Evolutionary conservation across 1,139 yeast species (phyloP).

Genomic region (Taphrina wiesneri): DNA sequence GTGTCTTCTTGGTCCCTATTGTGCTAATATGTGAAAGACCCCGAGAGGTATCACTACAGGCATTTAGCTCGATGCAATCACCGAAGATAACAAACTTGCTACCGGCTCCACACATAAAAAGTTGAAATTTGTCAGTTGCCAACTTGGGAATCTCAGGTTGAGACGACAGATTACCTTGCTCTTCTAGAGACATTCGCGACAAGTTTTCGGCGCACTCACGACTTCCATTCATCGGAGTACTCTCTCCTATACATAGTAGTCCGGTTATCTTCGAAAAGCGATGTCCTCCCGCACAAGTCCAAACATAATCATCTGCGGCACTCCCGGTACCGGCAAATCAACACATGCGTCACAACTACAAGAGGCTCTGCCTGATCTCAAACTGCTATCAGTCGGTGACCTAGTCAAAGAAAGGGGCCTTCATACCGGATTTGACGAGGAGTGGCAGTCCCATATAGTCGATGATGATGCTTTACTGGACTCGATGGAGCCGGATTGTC

Average conservation of each 20-base stretch:
- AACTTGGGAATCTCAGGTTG: too few relatives aligned
- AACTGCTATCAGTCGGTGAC: constrained; percentile 71
- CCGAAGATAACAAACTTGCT: too few relatives aligned
- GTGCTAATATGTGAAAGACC: too few relatives aligned
- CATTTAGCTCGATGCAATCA: too few relatives aligned
- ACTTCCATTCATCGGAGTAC: too few relatives aligned
- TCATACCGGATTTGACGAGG: constrained; percentile 82
- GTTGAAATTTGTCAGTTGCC: not conserved
- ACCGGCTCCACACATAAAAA: not conserved
- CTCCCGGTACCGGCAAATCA: constrained; percentile 97
- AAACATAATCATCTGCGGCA: constrained; percentile 88
- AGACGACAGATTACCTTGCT: too few relatives aligned
- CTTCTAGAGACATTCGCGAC: too few relatives aligned
- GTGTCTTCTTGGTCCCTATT: too few relatives aligned
- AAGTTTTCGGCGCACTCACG: too few relatives aligned
- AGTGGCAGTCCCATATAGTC: constrained; percentile 79
- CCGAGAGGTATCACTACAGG: too few relatives aligned
- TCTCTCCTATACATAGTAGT: too few relatives aligned
- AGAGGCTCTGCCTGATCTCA: constrained; percentile 48
- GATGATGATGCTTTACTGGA: constrained; percentile 87
- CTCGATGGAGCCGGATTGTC: constrained; percentile 65
- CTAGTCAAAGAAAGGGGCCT: constrained; percentile 76
- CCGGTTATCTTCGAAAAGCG: too few relatives aligned
- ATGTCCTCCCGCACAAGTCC: constrained; percentile 43
- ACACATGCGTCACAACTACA: constrained; percentile 72